Evolutionary conservation across 2,329 filamentous ascomycete species (phyloP), one percentile per base, ranked within the genome.

Genomic region (Cordyceps militaris): DNA sequence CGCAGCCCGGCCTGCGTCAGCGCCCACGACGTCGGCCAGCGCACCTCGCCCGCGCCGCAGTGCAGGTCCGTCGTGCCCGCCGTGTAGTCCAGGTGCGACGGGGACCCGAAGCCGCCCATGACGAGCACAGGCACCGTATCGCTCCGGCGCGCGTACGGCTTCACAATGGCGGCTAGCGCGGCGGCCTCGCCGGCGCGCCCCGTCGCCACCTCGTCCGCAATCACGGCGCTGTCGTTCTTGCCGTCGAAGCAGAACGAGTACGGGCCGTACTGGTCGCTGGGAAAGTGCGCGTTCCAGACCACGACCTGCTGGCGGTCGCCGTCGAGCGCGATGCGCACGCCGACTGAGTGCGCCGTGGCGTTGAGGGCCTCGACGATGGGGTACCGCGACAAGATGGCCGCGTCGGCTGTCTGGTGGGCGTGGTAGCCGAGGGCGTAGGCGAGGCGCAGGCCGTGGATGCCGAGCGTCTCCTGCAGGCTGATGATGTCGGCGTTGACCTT

Each of bases 81-180:
- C 2, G 68, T 70, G 64, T 68, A 76, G 65, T 76, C 74, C 1
- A 75, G 66, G 48, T 76, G 74, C 14, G 74, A 76, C 0, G 74
- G 74, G 0, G 74, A 71, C 61, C 75, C 75, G 57, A 76, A 74
- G 61, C 76, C 73, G 24, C 74, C 74, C 0, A 69, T 63, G 0
- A 76, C 50, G n/a, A 76, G 54, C 0, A 75, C 69, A 1, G 74
- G 72, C 0, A 67, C 60, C 0, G 65, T 63, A 70, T 65, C 0
- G 69, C 61, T 21, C 69, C 59, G 10, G 60, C 61, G 0, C n/a
- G 75, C 60, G 7, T 71, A 65, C 2, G 50, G 59, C 38, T 66
- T 50, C 68, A 76, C 74, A 3, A 62, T 65, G 0, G 58, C 59
- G 3, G 74, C 57, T 1, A 69, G 72, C 16, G 69, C 65, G 46